Evolutionary conservation across 108 stramenopile species (phyloP).

Genomic region (Hondaea fermentalgiana): DNA sequence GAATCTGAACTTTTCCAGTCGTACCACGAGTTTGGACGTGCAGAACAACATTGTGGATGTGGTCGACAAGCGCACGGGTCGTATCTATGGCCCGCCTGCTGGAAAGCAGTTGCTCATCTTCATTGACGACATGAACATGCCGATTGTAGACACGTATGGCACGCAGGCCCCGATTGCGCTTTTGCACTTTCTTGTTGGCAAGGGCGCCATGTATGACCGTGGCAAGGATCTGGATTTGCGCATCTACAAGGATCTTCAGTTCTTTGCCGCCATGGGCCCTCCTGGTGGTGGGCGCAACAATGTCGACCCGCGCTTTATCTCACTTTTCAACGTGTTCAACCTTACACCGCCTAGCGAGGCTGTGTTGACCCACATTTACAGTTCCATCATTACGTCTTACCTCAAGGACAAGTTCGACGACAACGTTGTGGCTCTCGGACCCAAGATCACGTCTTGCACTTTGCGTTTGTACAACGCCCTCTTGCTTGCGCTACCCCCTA

Average conservation of each 20-base stretch:
- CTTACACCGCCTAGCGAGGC: constrained; percentile 43
- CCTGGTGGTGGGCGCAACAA: constrained; percentile 61
- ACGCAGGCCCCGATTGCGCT: constrained; percentile 65
- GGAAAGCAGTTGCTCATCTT: constrained; percentile 58
- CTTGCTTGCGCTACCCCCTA: constrained; percentile 53
- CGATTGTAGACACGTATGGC: constrained; percentile 55
- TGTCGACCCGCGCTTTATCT: constrained; percentile 59
- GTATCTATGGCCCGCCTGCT: constrained; percentile 51
- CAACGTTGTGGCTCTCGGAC: constrained; percentile 36
- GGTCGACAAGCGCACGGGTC: constrained; percentile 58
- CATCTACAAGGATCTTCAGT: constrained; percentile 50
- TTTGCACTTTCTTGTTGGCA: constrained; percentile 49
- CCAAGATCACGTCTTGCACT: constrained; percentile 40
- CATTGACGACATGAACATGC: constrained; percentile 66
- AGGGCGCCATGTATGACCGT: constrained; percentile 54
- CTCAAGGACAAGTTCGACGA: constrained; percentile 32
- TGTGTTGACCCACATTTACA: constrained; percentile 49
- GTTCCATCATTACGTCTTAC: constrained; percentile 40
- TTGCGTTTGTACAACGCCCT: constrained; percentile 44
- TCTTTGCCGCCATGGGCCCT: constrained; percentile 64
- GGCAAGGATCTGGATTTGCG: constrained; percentile 58
- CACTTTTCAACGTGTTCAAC: constrained; percentile 62
- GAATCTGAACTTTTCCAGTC: constrained; percentile 49
- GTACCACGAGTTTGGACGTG: constrained; percentile 51
- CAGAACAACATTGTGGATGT: constrained; percentile 57